Conservation (phyloP, 352 stramenopile species). For the Phytophthora vignae region DNA sequence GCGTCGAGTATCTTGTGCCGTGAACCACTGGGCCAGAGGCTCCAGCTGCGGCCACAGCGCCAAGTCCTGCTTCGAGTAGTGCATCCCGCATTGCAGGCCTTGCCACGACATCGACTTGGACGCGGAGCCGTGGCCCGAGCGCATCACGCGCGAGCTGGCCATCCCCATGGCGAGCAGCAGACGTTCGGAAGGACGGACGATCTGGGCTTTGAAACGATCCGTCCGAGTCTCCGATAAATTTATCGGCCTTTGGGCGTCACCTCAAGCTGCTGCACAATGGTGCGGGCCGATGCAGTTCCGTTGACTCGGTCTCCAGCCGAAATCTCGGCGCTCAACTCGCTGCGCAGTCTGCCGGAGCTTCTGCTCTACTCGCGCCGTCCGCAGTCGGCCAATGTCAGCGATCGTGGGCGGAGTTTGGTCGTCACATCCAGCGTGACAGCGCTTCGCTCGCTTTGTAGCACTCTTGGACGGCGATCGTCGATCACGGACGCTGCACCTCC, state of each 20-base stretch:
- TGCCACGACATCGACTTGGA: constrained; percentile 16
- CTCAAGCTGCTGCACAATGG: no score
- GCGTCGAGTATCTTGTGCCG: constrained; percentile 49
- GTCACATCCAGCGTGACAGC: constrained; percentile 32
- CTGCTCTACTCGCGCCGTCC: constrained; percentile 28
- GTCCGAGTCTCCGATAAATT: constrained; percentile 30
- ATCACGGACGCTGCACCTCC: constrained; percentile 6
- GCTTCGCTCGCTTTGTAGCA: constrained; percentile 30
- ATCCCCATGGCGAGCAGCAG: constrained; percentile 28
- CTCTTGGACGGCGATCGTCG: constrained; percentile 18
- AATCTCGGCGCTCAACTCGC: constrained; percentile 36
- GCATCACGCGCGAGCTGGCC: constrained; percentile 26
- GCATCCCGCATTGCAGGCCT: constrained; percentile 50
- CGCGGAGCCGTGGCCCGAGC: constrained; percentile 5
- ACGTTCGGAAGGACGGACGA: not conserved
- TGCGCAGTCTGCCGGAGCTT: constrained; percentile 27
- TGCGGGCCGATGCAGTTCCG: constrained; percentile 22
- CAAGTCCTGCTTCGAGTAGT: constrained; percentile 62
- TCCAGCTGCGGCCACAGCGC: constrained; percentile 68
- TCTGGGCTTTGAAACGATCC: constrained; percentile 25
- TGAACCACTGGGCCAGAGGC: constrained; percentile 74
- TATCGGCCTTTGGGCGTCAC: constrained; percentile 13
- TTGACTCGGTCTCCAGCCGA: constrained; percentile 38
- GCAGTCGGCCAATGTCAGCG: constrained; percentile 23
- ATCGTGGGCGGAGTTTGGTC: constrained; percentile 5